Conservation (phyloP, 768 basidiomycete species). For the Kwoniella bestiolae region DNA sequence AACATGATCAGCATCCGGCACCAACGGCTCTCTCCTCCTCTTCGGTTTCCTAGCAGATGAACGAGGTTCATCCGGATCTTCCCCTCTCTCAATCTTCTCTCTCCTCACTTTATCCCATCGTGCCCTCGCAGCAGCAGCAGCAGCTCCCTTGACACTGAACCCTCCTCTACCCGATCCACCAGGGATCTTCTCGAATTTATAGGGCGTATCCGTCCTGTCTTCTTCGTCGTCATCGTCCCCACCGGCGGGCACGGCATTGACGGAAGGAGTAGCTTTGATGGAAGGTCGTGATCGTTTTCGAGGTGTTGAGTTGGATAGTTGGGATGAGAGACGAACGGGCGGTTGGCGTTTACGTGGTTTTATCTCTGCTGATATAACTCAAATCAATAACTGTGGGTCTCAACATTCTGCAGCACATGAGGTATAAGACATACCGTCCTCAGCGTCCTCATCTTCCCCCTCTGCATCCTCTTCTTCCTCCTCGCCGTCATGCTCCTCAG, state of each 20-base stretch:
- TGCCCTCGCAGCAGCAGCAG: slow-evolving; percentile 51
- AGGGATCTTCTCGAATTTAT: slow-evolving; percentile 43
- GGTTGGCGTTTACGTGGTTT: slow-evolving; percentile 26
- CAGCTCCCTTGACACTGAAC: slow-evolving; percentile 48
- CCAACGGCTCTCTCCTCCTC: slow-evolving; percentile 19
- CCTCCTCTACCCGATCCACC: slow-evolving; percentile 55
- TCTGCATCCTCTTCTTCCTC: slow-evolving; percentile 36
- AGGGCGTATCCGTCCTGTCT: slow-evolving; percentile 40
- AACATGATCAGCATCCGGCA: slow-evolving; percentile 26
- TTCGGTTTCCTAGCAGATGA: slow-evolving; percentile 23
- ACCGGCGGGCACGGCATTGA: background rate
- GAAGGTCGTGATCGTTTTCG: slow-evolving; percentile 19
- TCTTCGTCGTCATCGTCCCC: slow-evolving; percentile 23
- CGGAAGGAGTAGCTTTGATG: background rate
- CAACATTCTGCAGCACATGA: too few relatives aligned
- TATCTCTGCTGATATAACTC: background rate
- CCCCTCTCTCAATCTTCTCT: slow-evolving; percentile 55
- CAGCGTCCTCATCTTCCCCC: slow-evolving; percentile 22
- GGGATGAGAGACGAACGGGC: slow-evolving; percentile 17
- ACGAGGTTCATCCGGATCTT: slow-evolving; percentile 47
- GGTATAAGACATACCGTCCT: too few relatives aligned
- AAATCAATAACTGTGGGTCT: too few relatives aligned
- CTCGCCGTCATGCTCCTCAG: slow-evolving; percentile 29
- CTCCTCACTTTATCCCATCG: slow-evolving; percentile 58
- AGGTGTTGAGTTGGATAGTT: slow-evolving; percentile 19